A percentile compares a stretch with the other conserved stretches of the same genome.
Conservation (phyloP, 306 rosid species). For the Adenanthera pavonina region DNA sequence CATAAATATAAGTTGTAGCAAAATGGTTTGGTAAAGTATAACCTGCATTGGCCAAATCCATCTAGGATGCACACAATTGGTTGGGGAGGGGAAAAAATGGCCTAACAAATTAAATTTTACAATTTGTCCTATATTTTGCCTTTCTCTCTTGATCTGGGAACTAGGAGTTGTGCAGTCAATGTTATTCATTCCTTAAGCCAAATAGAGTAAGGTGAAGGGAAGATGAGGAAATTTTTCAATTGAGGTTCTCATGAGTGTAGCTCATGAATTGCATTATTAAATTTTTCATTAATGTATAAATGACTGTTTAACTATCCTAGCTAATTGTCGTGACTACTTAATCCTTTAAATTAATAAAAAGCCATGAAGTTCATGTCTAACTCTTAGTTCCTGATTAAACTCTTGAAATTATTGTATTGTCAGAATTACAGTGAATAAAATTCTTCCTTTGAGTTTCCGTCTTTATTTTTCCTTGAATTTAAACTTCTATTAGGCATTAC, state of each 20-base stretch:
- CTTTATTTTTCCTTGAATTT: slow-evolving; percentile 6
- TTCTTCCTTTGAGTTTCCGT: neutral
- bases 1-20: too few relatives aligned
- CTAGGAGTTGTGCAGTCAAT: neutral
- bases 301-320: neutral
- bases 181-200: neutral
- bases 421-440: neutral
- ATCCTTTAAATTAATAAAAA: neutral
- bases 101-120: too few relatives aligned
- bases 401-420: neutral
- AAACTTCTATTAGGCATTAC: slow-evolving; percentile 14
- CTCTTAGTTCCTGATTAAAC: neutral
- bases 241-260: neutral
- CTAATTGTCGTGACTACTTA: neutral
- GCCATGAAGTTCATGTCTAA: neutral
- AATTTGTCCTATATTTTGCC: neutral
- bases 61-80: too few relatives aligned
- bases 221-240: neutral
- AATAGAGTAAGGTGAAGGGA: slow-evolving; percentile 1
- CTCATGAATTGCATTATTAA: neutral
- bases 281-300: neutral
- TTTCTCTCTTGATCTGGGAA: neutral
- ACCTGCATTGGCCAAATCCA: too few relatives aligned
- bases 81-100: too few relatives aligned
- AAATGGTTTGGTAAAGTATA: too few relatives aligned